These are phyloP conservation scores for Aureococcus anophagefferens DNA, from an alignment of 108 stramenopile species.

Conservation along the genomic window DNA sequence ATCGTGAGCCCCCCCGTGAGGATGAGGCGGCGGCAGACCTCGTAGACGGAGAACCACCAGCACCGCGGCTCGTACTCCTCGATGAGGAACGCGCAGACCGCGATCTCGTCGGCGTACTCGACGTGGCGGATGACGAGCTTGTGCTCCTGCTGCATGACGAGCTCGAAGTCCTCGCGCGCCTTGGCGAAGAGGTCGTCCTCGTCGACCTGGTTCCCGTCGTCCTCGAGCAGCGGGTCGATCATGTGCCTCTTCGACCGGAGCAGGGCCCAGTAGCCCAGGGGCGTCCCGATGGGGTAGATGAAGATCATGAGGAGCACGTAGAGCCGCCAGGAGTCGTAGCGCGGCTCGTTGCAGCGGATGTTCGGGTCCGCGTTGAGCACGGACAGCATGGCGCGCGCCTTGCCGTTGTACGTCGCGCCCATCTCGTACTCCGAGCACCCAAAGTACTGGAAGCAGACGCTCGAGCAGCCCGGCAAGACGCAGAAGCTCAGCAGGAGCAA, in stretches of 20 bases:
- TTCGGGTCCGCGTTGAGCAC: constrained; percentile 2
- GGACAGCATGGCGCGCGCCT: neutral
- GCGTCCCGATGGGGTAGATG: constrained; percentile 7
- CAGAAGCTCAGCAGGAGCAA: no score
- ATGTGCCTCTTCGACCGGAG: neutral
- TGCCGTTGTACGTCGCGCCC: constrained; percentile 1
- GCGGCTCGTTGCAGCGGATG: neutral
- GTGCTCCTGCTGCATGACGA: no score
- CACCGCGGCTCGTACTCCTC: constrained; percentile 11
- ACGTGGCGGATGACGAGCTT: no score
- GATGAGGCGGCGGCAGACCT: neutral
- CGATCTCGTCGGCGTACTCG: no score
- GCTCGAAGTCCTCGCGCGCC: no score
- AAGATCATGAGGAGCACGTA: constrained; percentile 5
- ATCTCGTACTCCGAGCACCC: no score
- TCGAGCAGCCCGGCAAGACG: no score
- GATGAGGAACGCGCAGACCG: constrained; percentile 2
- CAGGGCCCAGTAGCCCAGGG: neutral
- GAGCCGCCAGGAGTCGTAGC: neutral
- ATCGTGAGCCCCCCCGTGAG: constrained; percentile 1
- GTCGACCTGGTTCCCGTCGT: no score
- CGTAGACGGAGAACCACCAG: constrained; percentile 10
- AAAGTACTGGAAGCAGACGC: no score
- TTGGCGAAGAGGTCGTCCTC: no score
- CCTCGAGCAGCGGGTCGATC: no score